A percentile compares a stretch with the other conserved stretches of the same genome.
Evolutionary conservation across 2,329 filamentous ascomycete genomes (phyloP).

Genomic region (Fusarium coicis): DNA sequence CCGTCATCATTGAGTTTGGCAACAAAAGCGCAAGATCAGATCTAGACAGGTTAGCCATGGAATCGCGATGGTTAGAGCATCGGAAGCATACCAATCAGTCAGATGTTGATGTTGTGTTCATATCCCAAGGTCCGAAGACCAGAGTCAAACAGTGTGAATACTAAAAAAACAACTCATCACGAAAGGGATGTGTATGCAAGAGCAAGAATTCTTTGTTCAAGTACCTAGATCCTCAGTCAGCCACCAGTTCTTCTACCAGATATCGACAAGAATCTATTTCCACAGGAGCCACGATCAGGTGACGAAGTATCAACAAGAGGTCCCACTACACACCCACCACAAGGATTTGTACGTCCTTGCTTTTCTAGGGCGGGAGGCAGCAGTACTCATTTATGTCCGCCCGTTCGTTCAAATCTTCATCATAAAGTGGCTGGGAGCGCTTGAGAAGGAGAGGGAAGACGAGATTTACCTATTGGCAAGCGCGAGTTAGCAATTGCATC

Average conservation of each 20-base stretch:
- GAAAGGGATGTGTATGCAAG: slow-evolving; percentile 35
- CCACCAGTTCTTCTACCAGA: slow-evolving; percentile 35
- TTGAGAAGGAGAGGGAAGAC: slow-evolving; percentile 10
- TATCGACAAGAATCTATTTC: slow-evolving; percentile 44
- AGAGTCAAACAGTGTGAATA: slow-evolving; percentile 72
- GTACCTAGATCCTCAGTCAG: slow-evolving; percentile 53
- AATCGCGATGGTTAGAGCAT: background rate
- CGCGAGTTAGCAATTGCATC: slow-evolving; percentile 51
- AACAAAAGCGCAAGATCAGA: background rate
- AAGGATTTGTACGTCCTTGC: slow-evolving; percentile 71
- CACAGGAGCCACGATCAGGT: slow-evolving; percentile 63
- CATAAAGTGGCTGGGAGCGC: slow-evolving; percentile 54
- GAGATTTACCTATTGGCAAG: slow-evolving; percentile 55
- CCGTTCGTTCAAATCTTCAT: slow-evolving; percentile 76
- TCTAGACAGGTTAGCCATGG: slow-evolving; percentile 31
- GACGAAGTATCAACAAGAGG: slow-evolving; percentile 75
- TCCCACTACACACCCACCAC: slow-evolving; percentile 61
- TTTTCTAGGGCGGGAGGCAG: slow-evolving; percentile 61
- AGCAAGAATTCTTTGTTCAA: slow-evolving; percentile 38
- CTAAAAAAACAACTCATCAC: slow-evolving; percentile 61
- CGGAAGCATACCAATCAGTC: slow-evolving; percentile 58
- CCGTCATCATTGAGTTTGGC: background rate
- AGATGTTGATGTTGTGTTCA: slow-evolving; percentile 67
- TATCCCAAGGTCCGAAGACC: slow-evolving; percentile 56
- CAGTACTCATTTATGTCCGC: slow-evolving; percentile 73